Base-by-base conservation (phyloP, 1,284 basidiomycete genomes). In the Heliocybe sulcata region DNA sequence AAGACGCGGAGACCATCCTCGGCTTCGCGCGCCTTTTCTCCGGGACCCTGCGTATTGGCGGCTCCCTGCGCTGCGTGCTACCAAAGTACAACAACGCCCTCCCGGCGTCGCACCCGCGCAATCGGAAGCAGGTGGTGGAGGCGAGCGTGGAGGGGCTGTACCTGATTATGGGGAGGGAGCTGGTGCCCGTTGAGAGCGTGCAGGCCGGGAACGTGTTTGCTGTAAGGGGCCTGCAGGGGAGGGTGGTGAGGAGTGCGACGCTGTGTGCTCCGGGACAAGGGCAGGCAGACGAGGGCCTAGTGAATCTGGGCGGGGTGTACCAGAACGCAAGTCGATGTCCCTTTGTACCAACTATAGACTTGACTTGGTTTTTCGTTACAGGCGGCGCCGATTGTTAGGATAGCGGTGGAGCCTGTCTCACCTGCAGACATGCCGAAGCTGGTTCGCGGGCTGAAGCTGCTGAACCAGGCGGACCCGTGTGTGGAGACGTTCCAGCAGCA, bases 151-250 rank as follows among this genome's bases (percentile, higher is more conserved):
- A 87, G 58, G 86, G 86, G 4, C 71, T 99, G 54, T 99, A 98
- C 73, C 85, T 91, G 61, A 98, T 99, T 92, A 99, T 99, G 97
- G 97, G 97, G 2, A 78, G 93, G 38, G 95, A 98, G 65, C 79
- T 99, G 19, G 83, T 93, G 0, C 77, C 87, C 0, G 93, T 98
- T 2, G 77, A 90, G 45, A 78, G 79, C 58, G 94, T 99, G 0
- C 82, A 81, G n/a, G 95, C 97, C 0, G 97, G 97, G 11, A 96
- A 98, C 66, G 92, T 97, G 1, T 99, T 98, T 63, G 97, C 95
- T 1, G 84, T 98, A 57, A 87, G 80, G 55, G 97, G 97, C 0
- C 70, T 99, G 53, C 92, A 93, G 63, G 93, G 94, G 0, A 90
- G 86, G 60, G 93, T 99, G 0, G 88, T 90, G 77, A 78, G 96